These are phyloP conservation scores for Cucumis sativus DNA, from an alignment of 306 rosid genomes.

Conservation along the genomic window DNA sequence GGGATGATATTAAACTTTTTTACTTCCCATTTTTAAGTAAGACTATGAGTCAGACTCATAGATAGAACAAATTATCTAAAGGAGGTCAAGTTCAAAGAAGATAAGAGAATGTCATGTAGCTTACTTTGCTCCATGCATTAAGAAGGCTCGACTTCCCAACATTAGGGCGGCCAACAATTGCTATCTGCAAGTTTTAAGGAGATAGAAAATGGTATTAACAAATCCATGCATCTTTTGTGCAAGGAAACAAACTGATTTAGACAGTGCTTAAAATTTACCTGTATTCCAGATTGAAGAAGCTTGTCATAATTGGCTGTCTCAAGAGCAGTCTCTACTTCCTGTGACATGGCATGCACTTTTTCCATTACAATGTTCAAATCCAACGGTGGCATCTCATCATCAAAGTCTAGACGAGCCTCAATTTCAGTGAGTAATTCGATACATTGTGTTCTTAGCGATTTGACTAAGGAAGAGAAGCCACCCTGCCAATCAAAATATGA, in stretches of 20 bases:
- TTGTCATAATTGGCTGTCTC: slow-evolving; percentile 88
- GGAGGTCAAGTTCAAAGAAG: not conserved
- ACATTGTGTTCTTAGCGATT: slow-evolving; percentile 57
- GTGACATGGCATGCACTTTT: slow-evolving; percentile 49
- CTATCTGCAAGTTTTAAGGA: slow-evolving; percentile 47
- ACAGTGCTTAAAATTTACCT: slow-evolving; percentile 28
- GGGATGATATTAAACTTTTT: too few relatives aligned
- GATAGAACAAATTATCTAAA: not conserved
- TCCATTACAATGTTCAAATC: slow-evolving; percentile 43
- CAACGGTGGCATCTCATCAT: slow-evolving; percentile 88
- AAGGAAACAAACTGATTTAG: not conserved
- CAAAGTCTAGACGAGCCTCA: slow-evolving; percentile 94
- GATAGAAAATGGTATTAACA: slow-evolving; percentile 7
- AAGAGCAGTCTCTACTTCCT: slow-evolving; percentile 66
- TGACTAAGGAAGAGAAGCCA: slow-evolving; percentile 78
- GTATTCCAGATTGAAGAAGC: slow-evolving; percentile 94
- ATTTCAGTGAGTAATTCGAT: slow-evolving; percentile 87
- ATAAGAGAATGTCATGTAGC: slow-evolving; percentile 6
- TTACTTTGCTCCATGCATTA: slow-evolving; percentile 99
- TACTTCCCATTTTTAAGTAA: too few relatives aligned
- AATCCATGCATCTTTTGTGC: not conserved
- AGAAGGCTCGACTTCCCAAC: slow-evolving; percentile 98
- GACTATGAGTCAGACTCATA: not conserved
- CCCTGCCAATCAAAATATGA: slow-evolving; percentile 41
- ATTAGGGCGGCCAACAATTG: slow-evolving; percentile 94